A percentile compares a stretch with the other conserved stretches of the same genome.
phyloP scores from a whole-genome alignment of 2,329 filamentous ascomycete species.

The Delphinella strobiligena region DNA sequence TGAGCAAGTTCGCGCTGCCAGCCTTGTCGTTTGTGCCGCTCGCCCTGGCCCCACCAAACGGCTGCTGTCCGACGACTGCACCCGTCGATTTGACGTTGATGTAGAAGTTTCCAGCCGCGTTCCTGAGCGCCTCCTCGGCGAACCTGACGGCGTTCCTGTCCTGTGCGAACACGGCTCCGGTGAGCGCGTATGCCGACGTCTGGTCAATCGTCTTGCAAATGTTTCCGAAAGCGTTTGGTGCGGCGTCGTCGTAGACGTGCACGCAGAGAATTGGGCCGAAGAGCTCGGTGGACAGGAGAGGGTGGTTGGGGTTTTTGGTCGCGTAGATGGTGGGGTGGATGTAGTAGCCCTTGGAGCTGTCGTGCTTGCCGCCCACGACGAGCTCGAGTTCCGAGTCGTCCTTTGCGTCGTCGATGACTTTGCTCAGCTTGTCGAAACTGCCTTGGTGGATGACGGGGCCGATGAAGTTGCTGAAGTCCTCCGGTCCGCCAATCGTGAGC shows the following conservation, averaged over 20 bases:
- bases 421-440: slow-evolving; percentile 68
- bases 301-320: slow-evolving; percentile 61
- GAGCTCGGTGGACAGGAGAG: slow-evolving; percentile 64
- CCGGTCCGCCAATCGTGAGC: slow-evolving; percentile 59
- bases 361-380: slow-evolving; percentile 63
- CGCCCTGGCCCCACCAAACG: slow-evolving; percentile 40
- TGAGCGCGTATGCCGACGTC: slow-evolving; percentile 67
- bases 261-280: slow-evolving; percentile 68
- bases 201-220: slow-evolving; percentile 55
- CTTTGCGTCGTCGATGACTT: slow-evolving; percentile 70
- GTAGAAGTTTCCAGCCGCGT: slow-evolving; percentile 74
- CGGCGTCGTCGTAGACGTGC: slow-evolving; percentile 63
- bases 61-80: slow-evolving; percentile 29
- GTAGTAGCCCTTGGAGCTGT: slow-evolving; percentile 68
- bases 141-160: slow-evolving; percentile 54
- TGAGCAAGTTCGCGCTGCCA: slow-evolving; percentile 39
- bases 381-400: slow-evolving; percentile 60
- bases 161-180: slow-evolving; percentile 61
- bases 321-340: slow-evolving; percentile 74
- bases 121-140: slow-evolving; percentile 59
- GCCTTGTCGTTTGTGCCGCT: slow-evolving; percentile 48
- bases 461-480: slow-evolving; percentile 65
- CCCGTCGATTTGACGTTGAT: slow-evolving; percentile 66
- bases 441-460: slow-evolving; percentile 75
- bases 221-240: slow-evolving; percentile 41